Percentiles rank a stretch among this genome's conserved stretches.
These are phyloP conservation scores for Panaeolus papilionaceus DNA, from an alignment of 768 basidiomycete species.

Conservation along the genomic window DNA sequence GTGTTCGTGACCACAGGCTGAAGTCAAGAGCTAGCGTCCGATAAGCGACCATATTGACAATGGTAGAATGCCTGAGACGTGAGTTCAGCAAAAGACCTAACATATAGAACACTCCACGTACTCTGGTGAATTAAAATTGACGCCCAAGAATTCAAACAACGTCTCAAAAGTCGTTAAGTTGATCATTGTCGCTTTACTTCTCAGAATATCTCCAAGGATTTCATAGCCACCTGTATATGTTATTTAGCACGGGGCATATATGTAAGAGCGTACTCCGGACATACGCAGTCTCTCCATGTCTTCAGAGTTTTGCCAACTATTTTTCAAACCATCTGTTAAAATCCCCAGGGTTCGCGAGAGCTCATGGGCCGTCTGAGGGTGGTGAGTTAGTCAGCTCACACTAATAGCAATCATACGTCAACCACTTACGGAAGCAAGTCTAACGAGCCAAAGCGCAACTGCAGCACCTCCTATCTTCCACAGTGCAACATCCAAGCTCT, in stretches of 20 bases:
- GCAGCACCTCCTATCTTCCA: constrained; percentile 88
- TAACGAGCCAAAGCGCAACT: constrained; percentile 73
- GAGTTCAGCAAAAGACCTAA: constrained; percentile 5
- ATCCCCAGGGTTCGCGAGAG: constrained; percentile 75
- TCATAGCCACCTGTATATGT: constrained; percentile 81
- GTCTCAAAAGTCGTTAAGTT: constrained; percentile 84
- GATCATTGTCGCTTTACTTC: constrained; percentile 74
- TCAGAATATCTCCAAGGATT: constrained; percentile 75
- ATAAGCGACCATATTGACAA: constrained; percentile 85
- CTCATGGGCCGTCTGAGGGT: constrained; percentile 71
- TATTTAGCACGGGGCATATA: constrained; percentile 5
- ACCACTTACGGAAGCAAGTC: constrained; percentile 69
- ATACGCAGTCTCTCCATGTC: constrained; percentile 90
- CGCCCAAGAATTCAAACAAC: constrained; percentile 84
- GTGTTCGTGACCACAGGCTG: constrained; percentile 80
- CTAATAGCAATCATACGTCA: neutral
- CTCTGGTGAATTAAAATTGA: constrained; percentile 86
- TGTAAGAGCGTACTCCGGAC: constrained; percentile 32
- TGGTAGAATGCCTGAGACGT: constrained; percentile 69
- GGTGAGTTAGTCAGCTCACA: neutral
- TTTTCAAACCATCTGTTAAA: constrained; percentile 76
- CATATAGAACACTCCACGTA: constrained; percentile 41
- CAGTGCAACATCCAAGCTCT: constrained; percentile 73
- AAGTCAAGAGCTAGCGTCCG: constrained; percentile 87
- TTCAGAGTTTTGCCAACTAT: constrained; percentile 93